Base-by-base conservation (phyloP, 1,139 yeast species). In the Candida pseudoviswanathii region DNA sequence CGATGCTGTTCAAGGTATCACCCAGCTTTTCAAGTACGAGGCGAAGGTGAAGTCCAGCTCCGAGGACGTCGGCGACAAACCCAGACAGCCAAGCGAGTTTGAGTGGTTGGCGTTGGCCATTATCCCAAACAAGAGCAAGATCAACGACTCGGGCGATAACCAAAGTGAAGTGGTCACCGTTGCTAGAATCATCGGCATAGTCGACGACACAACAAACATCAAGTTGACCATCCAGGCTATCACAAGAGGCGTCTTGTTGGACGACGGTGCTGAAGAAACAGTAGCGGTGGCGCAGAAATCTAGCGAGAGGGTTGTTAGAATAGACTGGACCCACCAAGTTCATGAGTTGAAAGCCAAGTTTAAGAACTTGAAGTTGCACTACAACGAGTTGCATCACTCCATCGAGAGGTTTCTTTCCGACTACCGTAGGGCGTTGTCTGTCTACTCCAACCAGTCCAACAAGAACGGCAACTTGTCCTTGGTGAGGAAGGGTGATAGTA, bases 151-250 rank as follows among this genome's bases (percentile, higher is more conserved):
- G 26, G 48, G 51, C 11, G 49, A 55, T 4, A 56, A 54, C 22
- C 44, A 50, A 21, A 44, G 49, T 26, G 59, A 66, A 9, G 69
- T 69, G 2, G 77, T 73, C 7, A 81, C 86, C 0, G 61, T 83
- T 2, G 77, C 78, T 9, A 68, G 80, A 51, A 71, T 84, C 9
- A 73, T 77, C 11, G 84, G 81, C 1, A 64, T 82, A 9, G 65
- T 71, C 30, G 81, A 76, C 49, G 81, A 75, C 51, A 68, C 75
- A 30, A 72, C 73, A 48, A 70, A 68, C 42, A 66, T 82, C 42
- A 71, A 74, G 25, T 56, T 84, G 41, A 76, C 85, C 0, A 70
- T 84, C 47, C 83, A 79, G 56, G 85, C 86, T 0, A 55, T 82
- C n/a, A 62, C 75, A 0, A 68, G 89, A 53, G 86, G 81, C 3